Base-by-base conservation (phyloP, 352 stramenopile species). In the Thraustochytrium sp. region DNA sequence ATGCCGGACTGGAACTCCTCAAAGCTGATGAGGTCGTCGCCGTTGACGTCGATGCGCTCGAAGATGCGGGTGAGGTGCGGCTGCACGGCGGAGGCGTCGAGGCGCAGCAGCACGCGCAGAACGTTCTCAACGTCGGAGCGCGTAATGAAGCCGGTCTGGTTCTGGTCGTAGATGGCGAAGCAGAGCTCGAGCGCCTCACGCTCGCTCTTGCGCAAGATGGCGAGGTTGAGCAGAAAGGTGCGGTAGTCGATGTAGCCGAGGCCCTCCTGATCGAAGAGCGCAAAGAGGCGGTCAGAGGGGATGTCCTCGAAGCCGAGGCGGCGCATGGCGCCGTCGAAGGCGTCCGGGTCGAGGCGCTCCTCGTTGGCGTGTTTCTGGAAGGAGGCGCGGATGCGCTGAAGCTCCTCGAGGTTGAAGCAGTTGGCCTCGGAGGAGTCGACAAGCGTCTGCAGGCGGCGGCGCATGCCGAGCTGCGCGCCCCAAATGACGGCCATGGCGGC, bases 1-100 rank as follows among this genome's bases (percentile, higher is more conserved):
- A 87, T 86, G 31, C 85, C 85, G 2, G 76, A 78, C 34, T 87
- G 84, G 55, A 88, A 88, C 61, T 88, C 85, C 26, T 84, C 78
- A 26, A 84, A 88, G 59, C 53, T 54, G 23, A 88, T 87, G 3
- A 61, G 61, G 3, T 78, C 80, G 61, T 88, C 85, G 1, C 74
- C 56, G 34, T 88, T 85, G 11, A 49, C 42, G 63, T 88, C 85
- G 13, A 88, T 61, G 26, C 49, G 72, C 29, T 86, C 36, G 40
- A 88, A 88, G 40, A 86, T 82, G 11, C 82, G 51, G 9, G 21
- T 72, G 3, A 88, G 72, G 26, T 86, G 65, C 34, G 29, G 54
- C 54, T 38, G 3, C 26, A 68, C 36, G 21, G 37, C 34, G 8
- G 76, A 37, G 18, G n/a, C 21, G 38, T 82, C 72, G 11, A 74